A percentile compares a stretch with the other conserved stretches of the same genome.
These are phyloP conservation scores for Sclerotinia nivalis DNA, from an alignment of 2,329 filamentous ascomycete species.

Conservation along the genomic window DNA sequence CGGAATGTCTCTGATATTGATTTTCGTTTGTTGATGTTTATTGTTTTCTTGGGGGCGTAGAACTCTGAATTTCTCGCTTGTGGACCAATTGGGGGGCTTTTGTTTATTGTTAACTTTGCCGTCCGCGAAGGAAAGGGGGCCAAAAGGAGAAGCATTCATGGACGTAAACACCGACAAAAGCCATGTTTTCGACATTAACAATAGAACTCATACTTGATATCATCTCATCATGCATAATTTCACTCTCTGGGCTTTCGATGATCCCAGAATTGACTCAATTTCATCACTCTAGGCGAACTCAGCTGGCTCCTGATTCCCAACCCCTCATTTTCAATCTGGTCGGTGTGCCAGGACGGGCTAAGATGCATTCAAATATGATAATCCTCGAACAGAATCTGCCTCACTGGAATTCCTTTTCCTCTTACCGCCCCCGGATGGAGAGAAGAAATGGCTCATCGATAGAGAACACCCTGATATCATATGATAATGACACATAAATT, in stretches of 20 bases:
- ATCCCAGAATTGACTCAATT: slow-evolving; percentile 10
- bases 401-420: slow-evolving; percentile 20
- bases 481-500: slow-evolving; percentile 22
- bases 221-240: slow-evolving; percentile 16
- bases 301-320: slow-evolving; percentile 16
- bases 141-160: neutral
- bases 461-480: slow-evolving; percentile 5
- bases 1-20: neutral
- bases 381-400: slow-evolving; percentile 14
- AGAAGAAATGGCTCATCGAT: slow-evolving; percentile 12
- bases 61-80: slow-evolving; percentile 19
- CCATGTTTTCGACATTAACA: neutral
- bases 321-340: slow-evolving; percentile 15
- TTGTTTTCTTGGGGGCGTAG: slow-evolving; percentile 22
- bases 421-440: neutral
- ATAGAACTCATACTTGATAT: neutral
- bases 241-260: slow-evolving; percentile 12
- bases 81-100: slow-evolving; percentile 12
- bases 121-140: slow-evolving; percentile 7
- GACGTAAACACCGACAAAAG: slow-evolving; percentile 1
- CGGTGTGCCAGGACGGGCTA: slow-evolving; percentile 15
- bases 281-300: slow-evolving; percentile 6
- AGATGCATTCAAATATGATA: slow-evolving; percentile 1
- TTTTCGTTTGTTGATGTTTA: neutral
- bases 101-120: slow-evolving; percentile 14